Conservation (phyloP, 2,329 filamentous ascomycete species). For the Trichoderma atroviride region DNA sequence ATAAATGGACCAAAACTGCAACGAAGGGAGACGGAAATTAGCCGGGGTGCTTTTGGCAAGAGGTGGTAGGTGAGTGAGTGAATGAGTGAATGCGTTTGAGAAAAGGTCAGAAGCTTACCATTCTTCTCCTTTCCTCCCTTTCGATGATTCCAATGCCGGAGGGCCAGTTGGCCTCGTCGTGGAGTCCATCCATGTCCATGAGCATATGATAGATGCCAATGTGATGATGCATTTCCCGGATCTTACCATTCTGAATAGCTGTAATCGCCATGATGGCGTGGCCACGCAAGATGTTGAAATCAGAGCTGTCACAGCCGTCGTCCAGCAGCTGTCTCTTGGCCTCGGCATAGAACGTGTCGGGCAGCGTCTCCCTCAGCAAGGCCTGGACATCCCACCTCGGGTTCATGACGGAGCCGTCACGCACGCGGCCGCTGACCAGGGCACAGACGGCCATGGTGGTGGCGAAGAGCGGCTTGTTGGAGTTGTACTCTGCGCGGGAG, state of each 20-base stretch:
- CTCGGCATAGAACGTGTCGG: constrained; percentile 32
- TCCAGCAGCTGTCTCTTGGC: constrained; percentile 29
- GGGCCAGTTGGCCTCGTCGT: constrained; percentile 58
- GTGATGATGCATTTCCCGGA: constrained; percentile 53
- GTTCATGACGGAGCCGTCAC: constrained; percentile 51
- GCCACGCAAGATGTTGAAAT: constrained; percentile 30
- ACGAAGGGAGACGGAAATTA: neutral
- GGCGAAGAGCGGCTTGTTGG: constrained; percentile 49
- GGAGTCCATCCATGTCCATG: constrained; percentile 51
- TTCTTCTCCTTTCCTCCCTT: constrained; percentile 48
- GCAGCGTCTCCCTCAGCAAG: constrained; percentile 20
- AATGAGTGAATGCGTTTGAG: neutral
- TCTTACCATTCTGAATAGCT: constrained; percentile 54
- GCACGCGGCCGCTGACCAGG: constrained; percentile 50
- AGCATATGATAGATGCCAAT: constrained; percentile 55
- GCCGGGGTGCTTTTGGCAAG: neutral
- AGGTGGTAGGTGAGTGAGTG: too few relatives aligned
- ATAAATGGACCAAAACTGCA: constrained; percentile 59
- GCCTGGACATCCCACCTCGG: constrained; percentile 44
- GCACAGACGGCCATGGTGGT: constrained; percentile 56
- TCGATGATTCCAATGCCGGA: constrained; percentile 48
- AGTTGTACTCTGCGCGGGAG: constrained; percentile 47
- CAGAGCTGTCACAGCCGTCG: neutral
- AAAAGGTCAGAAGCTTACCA: constrained; percentile 39
- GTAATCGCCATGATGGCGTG: constrained; percentile 52